Percentiles rank a stretch among this genome's conserved stretches.
Conservation (phyloP, 2,329 filamentous ascomycete species). For the Aspergillus fructus region DNA sequence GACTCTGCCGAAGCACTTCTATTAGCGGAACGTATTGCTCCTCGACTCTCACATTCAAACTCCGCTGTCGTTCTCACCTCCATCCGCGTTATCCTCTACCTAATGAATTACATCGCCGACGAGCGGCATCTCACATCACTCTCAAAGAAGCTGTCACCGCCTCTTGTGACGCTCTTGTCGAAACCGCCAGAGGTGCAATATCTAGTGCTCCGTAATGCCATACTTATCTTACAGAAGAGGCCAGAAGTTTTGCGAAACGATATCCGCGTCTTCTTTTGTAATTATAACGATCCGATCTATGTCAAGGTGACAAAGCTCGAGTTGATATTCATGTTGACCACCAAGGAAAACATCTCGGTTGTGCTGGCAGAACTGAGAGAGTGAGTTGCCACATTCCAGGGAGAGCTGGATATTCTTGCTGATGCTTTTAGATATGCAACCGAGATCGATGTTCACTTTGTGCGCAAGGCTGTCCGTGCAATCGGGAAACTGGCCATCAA, state of each 20-base stretch:
- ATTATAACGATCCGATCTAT: slow-evolving; percentile 99
- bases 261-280: slow-evolving; percentile 98
- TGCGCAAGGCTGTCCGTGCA: slow-evolving; percentile 92
- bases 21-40: slow-evolving; percentile 88
- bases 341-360: slow-evolving; percentile 90
- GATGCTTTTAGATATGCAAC: slow-evolving; percentile 67
- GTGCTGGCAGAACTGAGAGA: slow-evolving; percentile 92
- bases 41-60: slow-evolving; percentile 95
- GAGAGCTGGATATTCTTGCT: not conserved
- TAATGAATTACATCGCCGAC: slow-evolving; percentile 98
- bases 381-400: slow-evolving; percentile 45
- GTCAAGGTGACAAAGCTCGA: slow-evolving; percentile 99
- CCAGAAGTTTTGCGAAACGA: slow-evolving; percentile 94
- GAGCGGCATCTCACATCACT: slow-evolving; percentile 82
- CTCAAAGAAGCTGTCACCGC: slow-evolving; percentile 90
- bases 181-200: slow-evolving; percentile 99
- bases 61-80: slow-evolving; percentile 95
- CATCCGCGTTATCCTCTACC: slow-evolving; percentile 91
- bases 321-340: slow-evolving; percentile 98
- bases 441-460: slow-evolving; percentile 98
- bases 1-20: slow-evolving; percentile 84
- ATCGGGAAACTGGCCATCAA: slow-evolving; percentile 99
- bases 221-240: slow-evolving; percentile 87
- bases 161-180: slow-evolving; percentile 87
- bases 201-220: slow-evolving; percentile 85